These are phyloP conservation scores for Acidomyces sp. DNA, from an alignment of 495 filamentous ascomycete species.

Conservation along the genomic window DNA sequence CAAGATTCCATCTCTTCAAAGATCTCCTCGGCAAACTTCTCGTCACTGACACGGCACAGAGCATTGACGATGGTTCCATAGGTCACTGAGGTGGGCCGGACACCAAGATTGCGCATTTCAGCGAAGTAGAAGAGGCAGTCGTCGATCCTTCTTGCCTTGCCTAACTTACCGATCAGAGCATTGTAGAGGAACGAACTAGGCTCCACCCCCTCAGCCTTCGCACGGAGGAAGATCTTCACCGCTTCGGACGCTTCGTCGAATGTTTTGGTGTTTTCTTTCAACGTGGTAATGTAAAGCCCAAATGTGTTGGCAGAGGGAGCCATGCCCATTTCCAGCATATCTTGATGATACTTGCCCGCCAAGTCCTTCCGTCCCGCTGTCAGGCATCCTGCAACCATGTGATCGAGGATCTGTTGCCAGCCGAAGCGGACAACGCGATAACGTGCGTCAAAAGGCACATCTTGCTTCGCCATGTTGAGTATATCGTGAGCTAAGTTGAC, in stretches of 20 bases:
- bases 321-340: constrained; percentile 73
- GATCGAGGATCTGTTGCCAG: constrained; percentile 86
- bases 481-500: constrained; percentile 74
- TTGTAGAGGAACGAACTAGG: constrained; percentile 97
- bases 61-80: constrained; percentile 98
- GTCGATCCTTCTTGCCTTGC: constrained; percentile 92
- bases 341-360: constrained; percentile 77
- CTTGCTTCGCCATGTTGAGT: constrained; percentile 68
- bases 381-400: constrained; percentile 89
- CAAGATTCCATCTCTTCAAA: constrained; percentile 99
- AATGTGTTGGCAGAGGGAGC: constrained; percentile 95
- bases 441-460: constrained; percentile 70
- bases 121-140: constrained; percentile 96
- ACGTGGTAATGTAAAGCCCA: constrained; percentile 92
- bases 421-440: constrained; percentile 79
- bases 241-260: constrained; percentile 96
- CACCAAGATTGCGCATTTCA: constrained; percentile 86
- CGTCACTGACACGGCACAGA: constrained; percentile 89
- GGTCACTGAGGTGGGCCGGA: constrained; percentile 92
- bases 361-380: constrained; percentile 64
- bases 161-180: constrained; percentile 93
- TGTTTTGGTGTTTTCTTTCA: constrained; percentile 92
- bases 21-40: constrained; percentile 92
- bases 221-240: constrained; percentile 89
- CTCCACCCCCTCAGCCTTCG: constrained; percentile 85